Percentiles rank a stretch among this genome's conserved stretches.
phyloP scores from a whole-genome alignment of 2,329 filamentous ascomycete species.

The Curvularia eragrostidis region DNA sequence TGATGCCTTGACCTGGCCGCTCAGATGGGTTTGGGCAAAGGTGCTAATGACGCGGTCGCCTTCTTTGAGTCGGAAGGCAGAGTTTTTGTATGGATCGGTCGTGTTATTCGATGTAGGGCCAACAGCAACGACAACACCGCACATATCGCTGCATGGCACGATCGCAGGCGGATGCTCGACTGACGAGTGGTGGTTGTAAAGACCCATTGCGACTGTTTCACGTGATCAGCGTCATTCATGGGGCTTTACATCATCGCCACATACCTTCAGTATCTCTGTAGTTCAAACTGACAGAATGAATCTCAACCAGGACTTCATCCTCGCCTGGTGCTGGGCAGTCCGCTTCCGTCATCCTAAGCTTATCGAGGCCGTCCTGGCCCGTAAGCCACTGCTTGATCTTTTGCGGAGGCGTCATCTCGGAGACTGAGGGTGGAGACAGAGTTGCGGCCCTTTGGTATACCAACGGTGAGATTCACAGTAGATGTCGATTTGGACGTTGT shows the following conservation, averaged over 20 bases:
- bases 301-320: slow-evolving; percentile 59
- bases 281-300: slow-evolving; percentile 61
- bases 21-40: slow-evolving; percentile 64
- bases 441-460: slow-evolving; percentile 16
- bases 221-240: slow-evolving; percentile 13
- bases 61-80: slow-evolving; percentile 37
- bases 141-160: slow-evolving; percentile 75
- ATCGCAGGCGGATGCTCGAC: slow-evolving; percentile 54
- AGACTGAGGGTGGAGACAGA: slow-evolving; percentile 18
- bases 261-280: slow-evolving; percentile 60
- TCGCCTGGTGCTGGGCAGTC: slow-evolving; percentile 46
- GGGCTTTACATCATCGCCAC: neutral
- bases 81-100: slow-evolving; percentile 55
- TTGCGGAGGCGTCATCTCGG: slow-evolving; percentile 35
- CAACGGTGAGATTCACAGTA: slow-evolving; percentile 5
- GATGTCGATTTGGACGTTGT: slow-evolving; percentile 20
- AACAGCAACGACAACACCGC: slow-evolving; percentile 64
- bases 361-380: slow-evolving; percentile 53
- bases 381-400: slow-evolving; percentile 53
- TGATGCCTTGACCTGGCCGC: slow-evolving; percentile 64
- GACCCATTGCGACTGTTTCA: slow-evolving; percentile 66
- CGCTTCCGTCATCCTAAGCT: slow-evolving; percentile 45
- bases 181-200: slow-evolving; percentile 70
- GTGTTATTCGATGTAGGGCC: slow-evolving; percentile 51
- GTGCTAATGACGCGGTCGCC: slow-evolving; percentile 72